Base-by-base conservation (phyloP, 2,329 filamentous ascomycete species). In the Diaporthe humulicola region DNA sequence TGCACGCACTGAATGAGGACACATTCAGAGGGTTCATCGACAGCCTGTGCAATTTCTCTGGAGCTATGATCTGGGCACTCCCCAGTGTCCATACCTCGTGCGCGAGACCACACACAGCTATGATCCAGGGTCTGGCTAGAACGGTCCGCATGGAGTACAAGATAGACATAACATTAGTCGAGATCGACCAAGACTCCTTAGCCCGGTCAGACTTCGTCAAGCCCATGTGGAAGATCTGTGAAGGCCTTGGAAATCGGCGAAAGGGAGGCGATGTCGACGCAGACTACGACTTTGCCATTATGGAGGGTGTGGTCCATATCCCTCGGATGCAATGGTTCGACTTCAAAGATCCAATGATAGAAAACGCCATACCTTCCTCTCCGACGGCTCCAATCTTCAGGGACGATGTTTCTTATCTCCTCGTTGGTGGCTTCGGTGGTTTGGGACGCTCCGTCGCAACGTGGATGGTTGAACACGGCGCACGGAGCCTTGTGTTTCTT, bases 401-500 rank as follows among this genome's bases (percentile, higher is more conserved):
- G 15, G 38, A 25, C 6, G 67, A 70, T 30, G 67, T 33, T 9
- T 56, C 67, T 3, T 70, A 70, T 30, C 9, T 70, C 33, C 33
- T 57, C 8, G 36, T 36, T 12, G 67, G 67, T 19, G 67, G 67
- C 25, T n/a, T 70, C 9, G 67, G 67, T 33, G 67, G 67, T 10
- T 28, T 70, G 14, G 67, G 67, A 9, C n/a, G 36, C 15, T 70
- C 67, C 4, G 36, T 70, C n/a, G 25, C 48, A 17, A 25, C 50
- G 12, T 70, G 67, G 67, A 56, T 70, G 48, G 48, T 57, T 19
- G 67, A 70, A 36, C 67, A 38, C 30, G 67, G 67, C 19, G 67
- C 67, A 33, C n/a, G 67, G n/a, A 42, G 28, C n/a, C 30, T 70
- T 14, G 22, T 70, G 25, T 57, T 57, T 30, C 67, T 70, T n/a